Evolutionary conservation across 225 moss, liverwort and hornwort genomes (phyloP).

Genomic region (Lunularia cruciata): DNA sequence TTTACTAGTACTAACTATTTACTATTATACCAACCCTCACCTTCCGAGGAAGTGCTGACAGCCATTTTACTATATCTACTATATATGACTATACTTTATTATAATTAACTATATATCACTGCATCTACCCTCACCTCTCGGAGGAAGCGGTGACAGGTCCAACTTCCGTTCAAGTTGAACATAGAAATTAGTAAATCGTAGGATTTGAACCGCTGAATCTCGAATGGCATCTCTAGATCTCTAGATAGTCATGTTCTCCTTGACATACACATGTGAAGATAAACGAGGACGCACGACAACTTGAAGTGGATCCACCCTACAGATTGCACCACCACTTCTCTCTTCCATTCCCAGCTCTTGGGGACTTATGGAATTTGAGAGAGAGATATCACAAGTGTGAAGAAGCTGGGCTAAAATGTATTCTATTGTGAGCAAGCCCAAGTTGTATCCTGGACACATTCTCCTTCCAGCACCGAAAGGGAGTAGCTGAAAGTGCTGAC

Average conservation of each 20-base stretch:
- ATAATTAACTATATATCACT: too few relatives aligned
- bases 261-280: not conserved
- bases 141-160: too few relatives aligned
- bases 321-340: not conserved
- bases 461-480: conserved; percentile 55
- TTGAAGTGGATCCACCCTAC: not conserved
- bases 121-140: too few relatives aligned
- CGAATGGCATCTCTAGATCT: too few relatives aligned
- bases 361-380: not conserved
- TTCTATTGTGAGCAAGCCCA: conserved; percentile 47
- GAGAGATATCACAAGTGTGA: conserved; percentile 15
- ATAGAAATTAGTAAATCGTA: too few relatives aligned
- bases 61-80: too few relatives aligned
- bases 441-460: conserved; percentile 39
- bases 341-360: not conserved
- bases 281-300: not conserved
- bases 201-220: too few relatives aligned
- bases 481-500: conserved; percentile 50
- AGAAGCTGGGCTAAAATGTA: conserved; percentile 37
- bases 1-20: too few relatives aligned
- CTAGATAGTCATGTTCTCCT: not conserved
- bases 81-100: too few relatives aligned
- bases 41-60: too few relatives aligned
- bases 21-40: too few relatives aligned
- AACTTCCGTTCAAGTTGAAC: too few relatives aligned